A percentile compares a stretch with the other conserved stretches of the same genome.
These are phyloP conservation scores for Paracoccidioides lutzii DNA, from an alignment of 2,329 filamentous ascomycete genomes.

Conservation along the genomic window DNA sequence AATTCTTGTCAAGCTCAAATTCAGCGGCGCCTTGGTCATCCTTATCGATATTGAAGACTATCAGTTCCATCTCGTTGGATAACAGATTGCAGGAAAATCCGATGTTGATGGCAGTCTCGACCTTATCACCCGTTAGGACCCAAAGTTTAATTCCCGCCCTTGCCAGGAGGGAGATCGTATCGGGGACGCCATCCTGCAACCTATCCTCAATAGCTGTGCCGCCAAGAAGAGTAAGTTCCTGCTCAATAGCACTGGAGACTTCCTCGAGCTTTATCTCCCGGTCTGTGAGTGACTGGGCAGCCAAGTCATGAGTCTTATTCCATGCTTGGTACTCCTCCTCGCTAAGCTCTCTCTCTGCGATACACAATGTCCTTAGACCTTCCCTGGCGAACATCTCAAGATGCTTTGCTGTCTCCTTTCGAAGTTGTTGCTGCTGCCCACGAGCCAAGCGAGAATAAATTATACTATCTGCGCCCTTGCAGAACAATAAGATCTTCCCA, in stretches of 20 bases:
- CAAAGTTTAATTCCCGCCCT: constrained; percentile 95
- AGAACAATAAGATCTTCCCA: constrained; percentile 77
- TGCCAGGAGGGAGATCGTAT: constrained; percentile 81
- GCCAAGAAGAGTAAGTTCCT: constrained; percentile 73
- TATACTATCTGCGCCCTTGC: constrained; percentile 94
- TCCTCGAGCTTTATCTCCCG: constrained; percentile 88
- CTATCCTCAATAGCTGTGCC: constrained; percentile 96
- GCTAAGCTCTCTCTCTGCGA: constrained; percentile 66
- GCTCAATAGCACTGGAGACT: constrained; percentile 81
- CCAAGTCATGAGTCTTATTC: constrained; percentile 77
- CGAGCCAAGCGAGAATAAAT: constrained; percentile 84
- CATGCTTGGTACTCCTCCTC: constrained; percentile 76
- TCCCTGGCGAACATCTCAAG: constrained; percentile 95
- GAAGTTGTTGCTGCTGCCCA: constrained; percentile 74
- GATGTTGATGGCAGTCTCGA: constrained; percentile 99
- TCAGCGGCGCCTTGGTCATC: constrained; percentile 54
- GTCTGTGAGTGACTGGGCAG: constrained; percentile 68
- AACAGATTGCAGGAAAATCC: constrained; percentile 97
- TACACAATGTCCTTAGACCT: constrained; percentile 85
- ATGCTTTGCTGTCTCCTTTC: constrained; percentile 76
- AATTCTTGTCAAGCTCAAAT: constrained; percentile 58
- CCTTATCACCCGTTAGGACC: constrained; percentile 97
- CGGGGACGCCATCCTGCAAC: constrained; percentile 90
- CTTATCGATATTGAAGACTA: constrained; percentile 75
- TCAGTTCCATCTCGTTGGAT: constrained; percentile 94